These are phyloP conservation scores for Botrytis aclada DNA, from an alignment of 2,329 filamentous ascomycete species.

Conservation along the genomic window DNA sequence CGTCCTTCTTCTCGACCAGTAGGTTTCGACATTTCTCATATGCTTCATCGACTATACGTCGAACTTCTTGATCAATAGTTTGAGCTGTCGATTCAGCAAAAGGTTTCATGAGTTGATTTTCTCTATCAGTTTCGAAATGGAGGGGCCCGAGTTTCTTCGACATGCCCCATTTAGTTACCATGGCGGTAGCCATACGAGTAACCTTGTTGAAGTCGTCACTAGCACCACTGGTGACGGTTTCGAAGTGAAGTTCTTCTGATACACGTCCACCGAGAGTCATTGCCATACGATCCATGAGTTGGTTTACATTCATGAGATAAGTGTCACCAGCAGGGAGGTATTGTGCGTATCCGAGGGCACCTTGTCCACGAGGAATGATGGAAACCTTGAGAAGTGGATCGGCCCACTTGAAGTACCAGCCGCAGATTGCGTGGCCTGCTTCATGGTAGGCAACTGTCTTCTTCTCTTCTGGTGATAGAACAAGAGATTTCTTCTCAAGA, in stretches of 20 bases:
- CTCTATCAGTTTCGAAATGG: constrained; percentile 75
- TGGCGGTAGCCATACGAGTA: constrained; percentile 88
- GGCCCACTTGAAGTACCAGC: constrained; percentile 96
- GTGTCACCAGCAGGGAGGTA: constrained; percentile 90
- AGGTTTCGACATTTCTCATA: constrained; percentile 88
- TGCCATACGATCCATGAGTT: constrained; percentile 99
- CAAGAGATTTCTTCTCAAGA: constrained; percentile 94
- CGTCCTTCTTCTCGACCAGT: constrained; percentile 78
- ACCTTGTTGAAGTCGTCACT: constrained; percentile 99
- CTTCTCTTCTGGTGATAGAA: constrained; percentile 92
- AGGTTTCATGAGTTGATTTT: constrained; percentile 84
- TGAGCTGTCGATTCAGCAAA: constrained; percentile 94
- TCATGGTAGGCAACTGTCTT: constrained; percentile 96
- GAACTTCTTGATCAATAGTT: constrained; percentile 87
- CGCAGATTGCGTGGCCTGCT: constrained; percentile 95
- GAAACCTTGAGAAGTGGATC: constrained; percentile 97
- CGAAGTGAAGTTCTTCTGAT: constrained; percentile 94
- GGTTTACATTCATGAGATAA: constrained; percentile 92
- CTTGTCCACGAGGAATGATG: constrained; percentile 94
- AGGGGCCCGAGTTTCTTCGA: constrained; percentile 89
- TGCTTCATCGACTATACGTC: constrained; percentile 85
- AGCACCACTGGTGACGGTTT: constrained; percentile 91
- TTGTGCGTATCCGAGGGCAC: constrained; percentile 91
- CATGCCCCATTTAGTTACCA: constrained; percentile 99
- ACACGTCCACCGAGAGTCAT: constrained; percentile 97